These are phyloP conservation scores for Chaetomium fimeti DNA, from an alignment of 495 filamentous ascomycete genomes.

Conservation along the genomic window DNA sequence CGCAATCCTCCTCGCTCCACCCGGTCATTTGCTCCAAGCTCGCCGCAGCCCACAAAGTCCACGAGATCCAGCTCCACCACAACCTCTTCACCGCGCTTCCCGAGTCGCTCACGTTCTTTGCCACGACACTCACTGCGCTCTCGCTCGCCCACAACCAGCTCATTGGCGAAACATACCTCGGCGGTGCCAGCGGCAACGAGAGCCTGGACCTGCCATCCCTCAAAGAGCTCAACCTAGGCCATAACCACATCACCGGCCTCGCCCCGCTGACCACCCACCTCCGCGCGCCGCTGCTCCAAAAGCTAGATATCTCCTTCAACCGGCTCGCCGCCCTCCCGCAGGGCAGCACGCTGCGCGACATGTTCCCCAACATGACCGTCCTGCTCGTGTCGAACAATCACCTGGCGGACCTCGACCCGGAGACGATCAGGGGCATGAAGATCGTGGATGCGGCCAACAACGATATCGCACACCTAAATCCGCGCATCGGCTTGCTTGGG, in stretches of 20 bases:
- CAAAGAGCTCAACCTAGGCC: slow-evolving; percentile 68
- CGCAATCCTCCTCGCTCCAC: slow-evolving; percentile 55
- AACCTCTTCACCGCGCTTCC: slow-evolving; percentile 74
- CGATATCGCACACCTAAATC: slow-evolving; percentile 72
- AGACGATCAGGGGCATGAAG: slow-evolving; percentile 69
- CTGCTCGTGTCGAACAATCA: slow-evolving; percentile 76
- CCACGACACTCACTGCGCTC: slow-evolving; percentile 65
- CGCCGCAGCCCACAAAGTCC: slow-evolving; percentile 47
- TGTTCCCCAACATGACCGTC: slow-evolving; percentile 64
- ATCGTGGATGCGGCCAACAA: slow-evolving; percentile 80
- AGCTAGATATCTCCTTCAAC: slow-evolving; percentile 78
- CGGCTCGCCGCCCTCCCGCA: slow-evolving; percentile 66
- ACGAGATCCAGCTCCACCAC: slow-evolving; percentile 65
- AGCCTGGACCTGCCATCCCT: slow-evolving; percentile 68
- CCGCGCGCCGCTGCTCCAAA: slow-evolving; percentile 65
- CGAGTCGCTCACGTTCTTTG: slow-evolving; percentile 62
- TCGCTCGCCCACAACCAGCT: slow-evolving; percentile 81
- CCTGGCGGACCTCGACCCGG: slow-evolving; percentile 67
- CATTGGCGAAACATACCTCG: slow-evolving; percentile 55
- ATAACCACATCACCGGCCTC: slow-evolving; percentile 66
- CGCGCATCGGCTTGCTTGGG: slow-evolving; percentile 71
- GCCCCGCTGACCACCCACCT: slow-evolving; percentile 61
- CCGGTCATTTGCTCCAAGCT: slow-evolving; percentile 52
- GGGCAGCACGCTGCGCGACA: slow-evolving; percentile 44
- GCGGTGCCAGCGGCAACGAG: slow-evolving; percentile 39